Evolutionary conservation across 768 basidiomycete genomes (phyloP), one percentile per base, ranked within the genome.

Genomic region (Auricularia sp.): DNA sequence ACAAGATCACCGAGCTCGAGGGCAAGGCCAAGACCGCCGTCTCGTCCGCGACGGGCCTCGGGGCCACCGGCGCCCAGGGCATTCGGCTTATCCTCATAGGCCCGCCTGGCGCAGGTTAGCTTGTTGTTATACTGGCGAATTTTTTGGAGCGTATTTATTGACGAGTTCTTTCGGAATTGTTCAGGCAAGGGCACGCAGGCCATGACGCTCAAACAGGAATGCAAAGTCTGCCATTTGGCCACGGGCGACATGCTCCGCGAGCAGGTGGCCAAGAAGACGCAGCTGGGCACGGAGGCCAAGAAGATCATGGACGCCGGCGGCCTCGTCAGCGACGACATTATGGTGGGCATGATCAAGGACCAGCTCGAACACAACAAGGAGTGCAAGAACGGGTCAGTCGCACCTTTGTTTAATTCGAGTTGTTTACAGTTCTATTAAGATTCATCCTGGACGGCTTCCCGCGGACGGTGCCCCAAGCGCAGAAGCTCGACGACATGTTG

Each of bases 381-480:
- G 16, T 99, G 97, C 82, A 89, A 91, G 81, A 92, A 96, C 69
- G 97, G 97, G 96, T 98, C 76, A 76, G 94, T 78, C 24, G 29
- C 1, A 21, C 21, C 42, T 54, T 10, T 39, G 29, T 21, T 62
- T 58, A 36, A 24, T 42, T 42, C 39, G 13, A 7, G 7, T 7
- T 42, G 18, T 34, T 42, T 16, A 6, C 33, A 10, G 44, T 59
- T 36, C 29, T 11, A 45, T 63, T 16, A 69, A 98, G 96, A 44
- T 99, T 99, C 77, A 97, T 99, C 65, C 82, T 99, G 62, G 97
- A 99, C 72, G 97, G 97, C n/a, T 99, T 99, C 85, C 97, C 97
- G 51, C 88, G 97, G 54, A 98, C 96, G 3, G 92, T 98, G 42
- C 87, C 90, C 10, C 97, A 99, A 72, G 97, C 97, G 2, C 84